Evolutionary conservation across 768 basidiomycete genomes (phyloP).

Genomic region (Boletus rubroflammeus): DNA sequence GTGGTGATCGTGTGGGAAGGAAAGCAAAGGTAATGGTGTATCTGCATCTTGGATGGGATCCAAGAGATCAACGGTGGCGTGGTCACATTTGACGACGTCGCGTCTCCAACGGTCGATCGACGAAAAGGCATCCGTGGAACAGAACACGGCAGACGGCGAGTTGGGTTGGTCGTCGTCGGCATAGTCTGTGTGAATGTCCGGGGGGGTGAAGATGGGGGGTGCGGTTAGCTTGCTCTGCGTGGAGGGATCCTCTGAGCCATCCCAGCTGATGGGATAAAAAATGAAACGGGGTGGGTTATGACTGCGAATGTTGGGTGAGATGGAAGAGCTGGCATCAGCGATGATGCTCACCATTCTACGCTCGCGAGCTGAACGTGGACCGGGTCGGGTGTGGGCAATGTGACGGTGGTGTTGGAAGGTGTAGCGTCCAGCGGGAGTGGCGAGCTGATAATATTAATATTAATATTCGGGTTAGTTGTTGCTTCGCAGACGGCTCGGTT

Average conservation of each 20-base stretch:
- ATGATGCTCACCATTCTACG: constrained; percentile 12
- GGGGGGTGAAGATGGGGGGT: not conserved
- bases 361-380: constrained; percentile 14
- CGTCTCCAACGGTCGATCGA: constrained; percentile 25
- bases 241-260: constrained; percentile 16
- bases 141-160: constrained; percentile 19
- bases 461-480: not conserved
- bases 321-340: not conserved
- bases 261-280: constrained; percentile 28
- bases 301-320: constrained; percentile 2
- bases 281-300: constrained; percentile 21
- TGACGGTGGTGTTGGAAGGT: constrained; percentile 26
- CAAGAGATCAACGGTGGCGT: constrained; percentile 8
- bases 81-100: constrained; percentile 8
- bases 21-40: constrained; percentile 6
- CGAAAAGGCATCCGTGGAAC: constrained; percentile 18
- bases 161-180: constrained; percentile 37
- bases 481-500: too few relatives aligned
- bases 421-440: constrained; percentile 5
- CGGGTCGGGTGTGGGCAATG: constrained; percentile 27
- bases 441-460: too few relatives aligned
- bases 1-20: constrained; percentile 2
- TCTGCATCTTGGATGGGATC: constrained; percentile 18
- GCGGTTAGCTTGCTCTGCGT: constrained; percentile 21
- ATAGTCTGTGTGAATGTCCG: not conserved